These are phyloP conservation scores for Stachybotrys echinatus DNA, from an alignment of 2,329 filamentous ascomycete genomes.

Conservation along the genomic window DNA sequence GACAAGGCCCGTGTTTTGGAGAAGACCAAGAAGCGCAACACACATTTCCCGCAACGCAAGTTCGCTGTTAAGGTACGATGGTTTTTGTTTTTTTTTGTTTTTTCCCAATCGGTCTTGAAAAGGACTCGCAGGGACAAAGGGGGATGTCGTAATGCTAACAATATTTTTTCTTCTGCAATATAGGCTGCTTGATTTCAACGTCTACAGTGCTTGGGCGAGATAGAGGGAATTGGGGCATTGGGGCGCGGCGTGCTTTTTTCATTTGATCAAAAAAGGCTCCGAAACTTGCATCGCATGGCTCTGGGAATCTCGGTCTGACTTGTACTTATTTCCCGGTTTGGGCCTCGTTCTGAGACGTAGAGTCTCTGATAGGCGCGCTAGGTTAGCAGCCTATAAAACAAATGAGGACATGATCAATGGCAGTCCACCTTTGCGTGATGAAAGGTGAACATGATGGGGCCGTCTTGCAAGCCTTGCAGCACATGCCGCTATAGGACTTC, in stretches of 20 bases:
- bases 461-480: too few relatives aligned
- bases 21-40: constrained; percentile 94
- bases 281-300: constrained; percentile 34
- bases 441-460: too few relatives aligned
- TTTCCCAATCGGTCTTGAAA: too few relatives aligned
- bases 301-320: constrained; percentile 31
- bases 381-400: constrained; percentile 25
- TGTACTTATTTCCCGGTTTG: constrained; percentile 30
- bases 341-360: constrained; percentile 29
- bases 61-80: constrained; percentile 94
- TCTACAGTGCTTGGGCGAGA: constrained; percentile 21
- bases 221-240: constrained; percentile 27
- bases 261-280: constrained; percentile 23
- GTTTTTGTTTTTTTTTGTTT: too few relatives aligned
- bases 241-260: constrained; percentile 32
- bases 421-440: background rate
- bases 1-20: constrained; percentile 79
- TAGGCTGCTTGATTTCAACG: constrained; percentile 8
- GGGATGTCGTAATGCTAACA: background rate
- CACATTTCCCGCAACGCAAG: constrained; percentile 97
- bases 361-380: constrained; percentile 23
- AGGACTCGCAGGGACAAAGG: too few relatives aligned
- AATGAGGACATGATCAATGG: constrained; percentile 32
- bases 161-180: too few relatives aligned
- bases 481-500: too few relatives aligned